Conservation (phyloP, 2,329 filamentous ascomycete genomes). For the Harringtonia lauricola region DNA sequence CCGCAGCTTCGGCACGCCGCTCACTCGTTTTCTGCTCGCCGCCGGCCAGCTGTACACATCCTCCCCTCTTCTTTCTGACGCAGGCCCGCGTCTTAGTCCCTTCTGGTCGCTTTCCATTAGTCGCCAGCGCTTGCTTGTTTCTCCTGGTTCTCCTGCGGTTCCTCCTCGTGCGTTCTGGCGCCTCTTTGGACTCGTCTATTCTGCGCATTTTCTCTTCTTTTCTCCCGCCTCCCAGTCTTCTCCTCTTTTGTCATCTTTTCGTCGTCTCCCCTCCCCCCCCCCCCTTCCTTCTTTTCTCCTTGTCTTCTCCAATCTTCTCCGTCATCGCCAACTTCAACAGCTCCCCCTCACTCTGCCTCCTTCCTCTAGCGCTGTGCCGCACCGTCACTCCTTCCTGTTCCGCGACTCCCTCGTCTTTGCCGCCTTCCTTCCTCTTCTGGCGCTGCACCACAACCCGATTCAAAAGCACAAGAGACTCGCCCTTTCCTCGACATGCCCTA, state of each 20-base stretch:
- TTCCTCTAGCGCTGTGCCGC: not conserved
- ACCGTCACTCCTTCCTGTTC: not conserved
- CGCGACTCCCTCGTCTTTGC: not conserved
- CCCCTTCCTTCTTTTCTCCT: not conserved
- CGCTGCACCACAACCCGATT: not conserved
- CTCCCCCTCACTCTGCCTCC: too few relatives aligned
- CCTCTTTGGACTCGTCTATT: not conserved
- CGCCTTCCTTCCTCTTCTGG: not conserved
- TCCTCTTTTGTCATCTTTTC: not conserved
- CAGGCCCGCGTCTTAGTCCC: not conserved
- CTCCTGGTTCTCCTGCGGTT: too few relatives aligned
- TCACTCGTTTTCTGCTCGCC: not conserved
- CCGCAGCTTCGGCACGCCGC: constrained; percentile 8
- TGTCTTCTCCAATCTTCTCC: not conserved
- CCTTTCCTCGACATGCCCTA: too few relatives aligned
- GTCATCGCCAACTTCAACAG: not conserved
- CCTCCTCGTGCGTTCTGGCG: too few relatives aligned
- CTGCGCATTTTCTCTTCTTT: not conserved
- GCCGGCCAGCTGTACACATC: not conserved
- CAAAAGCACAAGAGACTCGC: too few relatives aligned
- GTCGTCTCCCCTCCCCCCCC: not conserved
- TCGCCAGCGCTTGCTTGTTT: constrained; percentile 9
- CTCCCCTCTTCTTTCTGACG: not conserved
- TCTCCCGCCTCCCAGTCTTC: not conserved
- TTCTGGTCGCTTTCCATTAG: not conserved